Conservation (phyloP, 2,329 filamentous ascomycete species). For the Colletotrichum truncatum region DNA sequence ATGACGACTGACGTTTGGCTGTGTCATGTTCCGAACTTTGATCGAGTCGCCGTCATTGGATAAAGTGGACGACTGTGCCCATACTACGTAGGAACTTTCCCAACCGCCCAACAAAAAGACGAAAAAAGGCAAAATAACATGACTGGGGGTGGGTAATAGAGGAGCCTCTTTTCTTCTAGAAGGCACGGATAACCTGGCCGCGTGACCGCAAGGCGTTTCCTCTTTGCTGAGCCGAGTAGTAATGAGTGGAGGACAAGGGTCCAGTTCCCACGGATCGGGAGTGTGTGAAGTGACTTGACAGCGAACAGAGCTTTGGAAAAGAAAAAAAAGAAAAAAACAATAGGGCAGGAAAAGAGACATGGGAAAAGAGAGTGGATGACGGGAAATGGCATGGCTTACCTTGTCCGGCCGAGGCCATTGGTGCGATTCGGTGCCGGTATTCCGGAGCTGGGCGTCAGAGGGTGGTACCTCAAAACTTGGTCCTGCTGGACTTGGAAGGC, state of each 20-base stretch:
- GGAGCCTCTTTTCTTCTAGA: conserved; percentile 4
- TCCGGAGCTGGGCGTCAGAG: conserved; percentile 23
- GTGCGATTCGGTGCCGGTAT: conserved; percentile 17
- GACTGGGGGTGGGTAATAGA: neutral
- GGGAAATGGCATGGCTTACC: conserved; percentile 26
- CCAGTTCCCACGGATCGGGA: neutral
- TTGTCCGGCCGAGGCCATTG: conserved; percentile 16
- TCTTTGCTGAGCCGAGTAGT: conserved; percentile 2
- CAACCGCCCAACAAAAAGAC: conserved; percentile 25
- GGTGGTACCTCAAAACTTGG: conserved; percentile 7
- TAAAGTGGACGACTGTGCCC: neutral
- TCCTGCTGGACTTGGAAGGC: neutral
- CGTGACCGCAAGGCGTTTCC: conserved; percentile 9
- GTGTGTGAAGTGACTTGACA: conserved; percentile 2
- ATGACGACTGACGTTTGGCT: conserved; percentile 22
- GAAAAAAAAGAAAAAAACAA: neutral
- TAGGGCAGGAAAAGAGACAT: conserved; percentile 8
- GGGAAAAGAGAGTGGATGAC: neutral
- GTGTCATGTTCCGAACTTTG: conserved; percentile 26
- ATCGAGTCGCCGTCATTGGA: conserved; percentile 16
- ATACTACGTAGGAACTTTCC: conserved; percentile 19
- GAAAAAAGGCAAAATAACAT: neutral
- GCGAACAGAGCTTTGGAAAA: neutral
- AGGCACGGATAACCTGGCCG: conserved; percentile 16
- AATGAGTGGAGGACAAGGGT: conserved; percentile 12